Evolutionary conservation across 1,139 yeast genomes (phyloP), one percentile per base, ranked within the genome.

Genomic region (Pichia sp.): DNA sequence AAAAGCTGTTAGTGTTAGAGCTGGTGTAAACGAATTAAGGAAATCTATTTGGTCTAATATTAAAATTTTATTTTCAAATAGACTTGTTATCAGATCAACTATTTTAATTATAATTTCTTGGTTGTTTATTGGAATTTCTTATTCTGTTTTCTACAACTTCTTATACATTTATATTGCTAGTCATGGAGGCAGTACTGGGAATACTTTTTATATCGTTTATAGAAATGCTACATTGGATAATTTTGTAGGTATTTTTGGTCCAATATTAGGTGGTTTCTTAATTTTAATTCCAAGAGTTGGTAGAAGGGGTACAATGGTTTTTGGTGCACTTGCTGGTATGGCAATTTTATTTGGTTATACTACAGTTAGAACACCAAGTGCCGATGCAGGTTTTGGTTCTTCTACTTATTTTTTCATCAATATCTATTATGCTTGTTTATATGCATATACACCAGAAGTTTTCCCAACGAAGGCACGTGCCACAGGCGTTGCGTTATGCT

Each of bases 361-460:
- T 4, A 70, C 76, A 2, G 78, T 78, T 34, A 69, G 73, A 56
- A 75, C 75, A 2, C 65, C 74, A 43, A 63, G 70, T n/a, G 77
- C 68, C 42, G 74, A 78, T 58, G 74, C 78, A 28, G 84, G 78
- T 1, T 72, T 79, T 50, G 69, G 76, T 31, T 71, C 81, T 26
- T 71, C 75, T 27, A 75, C 78, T 26, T 76, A 72, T 58, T 68
- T 78, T 48, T 67, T 74, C 48, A 64, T 76, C 53, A 75, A 77
- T 60, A 68, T 78, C 47, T 78, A 78, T 64, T 78, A 75, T 57
- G 80, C 79, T 0, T 72, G 73, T 44, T 66, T 79, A 41, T 79
- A 75, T 58, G 83, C 82, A 1, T 78, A 74, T 53, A 75, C 82
- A 1, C 83, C 83, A 0, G 84, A 79, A 60, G 78, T 76, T 38